Evolutionary conservation across 2,329 filamentous ascomycete genomes (phyloP), one percentile per base, ranked within the genome.

Genomic region (Neopestalotiopsis rosae): DNA sequence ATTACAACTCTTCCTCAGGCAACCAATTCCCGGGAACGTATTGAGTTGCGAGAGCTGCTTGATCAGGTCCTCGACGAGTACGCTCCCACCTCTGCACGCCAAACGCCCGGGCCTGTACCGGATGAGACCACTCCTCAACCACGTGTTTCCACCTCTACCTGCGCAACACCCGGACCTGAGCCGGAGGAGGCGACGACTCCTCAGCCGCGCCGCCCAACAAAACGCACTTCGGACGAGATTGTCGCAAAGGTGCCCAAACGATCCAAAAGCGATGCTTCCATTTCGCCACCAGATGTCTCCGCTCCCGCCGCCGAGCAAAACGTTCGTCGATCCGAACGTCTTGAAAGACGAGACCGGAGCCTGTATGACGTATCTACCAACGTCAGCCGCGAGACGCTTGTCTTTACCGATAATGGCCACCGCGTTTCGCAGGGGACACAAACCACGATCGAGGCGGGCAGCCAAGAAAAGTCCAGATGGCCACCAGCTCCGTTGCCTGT

Each of bases 401-500:
- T 81, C 28, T 85, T 83, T 66, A 82, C 80, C 12, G 70, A 74
- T n/a, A 34, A 68, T 20, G 70, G 69, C 17, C 69, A 71, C 4
- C 28, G 42, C 5, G 56, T 63, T 28, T 72, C 75, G 10, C 76
- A 78, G 58, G 76, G 76, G 13, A 82, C 76, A 1, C 79, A 83
- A 67, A 76, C 78, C 17, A 83, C 81, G 0, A 62, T 77, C 12
- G 72, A 77, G n/a, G 74, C 73, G 12, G 76, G 71, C 66, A 75
- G 71, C 9, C 70, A 74, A 13, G 74, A 72, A 34, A 73, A 72
- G 59, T 28, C 40, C 49, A 74, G 72, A 67, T 64, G 56, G 34
- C 34, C 34, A 20, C 65, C 57, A 34, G 17, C 66, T 68, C 3
- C 30, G 32, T 20, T 34, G n/a, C 72, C 72, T 17, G 67, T 74